Evolutionary conservation across 495 filamentous ascomycete species (phyloP).

Genomic region (Penicillium ochrochloron): DNA sequence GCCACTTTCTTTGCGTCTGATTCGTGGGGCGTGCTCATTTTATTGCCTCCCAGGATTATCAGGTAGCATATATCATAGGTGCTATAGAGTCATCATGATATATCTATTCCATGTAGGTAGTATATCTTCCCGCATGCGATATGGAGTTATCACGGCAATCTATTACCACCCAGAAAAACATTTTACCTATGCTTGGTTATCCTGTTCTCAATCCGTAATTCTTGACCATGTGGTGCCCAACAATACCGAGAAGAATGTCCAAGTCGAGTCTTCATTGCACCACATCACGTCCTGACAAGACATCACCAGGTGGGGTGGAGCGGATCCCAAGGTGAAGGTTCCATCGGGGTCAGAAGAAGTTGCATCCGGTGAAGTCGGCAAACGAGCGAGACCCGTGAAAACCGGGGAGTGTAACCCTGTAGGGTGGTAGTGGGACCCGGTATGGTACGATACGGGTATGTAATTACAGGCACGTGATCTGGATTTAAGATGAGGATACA

Average conservation of each 20-base stretch:
- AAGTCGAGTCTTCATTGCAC: not conserved
- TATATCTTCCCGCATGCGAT: not conserved
- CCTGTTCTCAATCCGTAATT: not conserved
- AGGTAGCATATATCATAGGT: not conserved
- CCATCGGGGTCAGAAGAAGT: conserved; percentile 32
- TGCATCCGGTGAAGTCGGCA: conserved; percentile 43
- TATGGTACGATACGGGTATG: conserved; percentile 25
- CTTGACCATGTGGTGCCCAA: conserved; percentile 30
- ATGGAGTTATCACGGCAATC: not conserved
- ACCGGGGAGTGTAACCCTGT: conserved; percentile 30
- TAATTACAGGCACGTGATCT: not conserved
- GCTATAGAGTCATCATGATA: not conserved
- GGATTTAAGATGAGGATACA: not conserved
- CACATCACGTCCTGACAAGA: not conserved
- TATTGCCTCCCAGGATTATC: not conserved
- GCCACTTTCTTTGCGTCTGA: conserved; percentile 8
- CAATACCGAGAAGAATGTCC: conserved; percentile 20
- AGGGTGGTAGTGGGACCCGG: conserved; percentile 29
- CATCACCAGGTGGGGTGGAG: conserved; percentile 10
- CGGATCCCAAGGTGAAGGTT: conserved; percentile 21
- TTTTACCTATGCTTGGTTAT: conserved; percentile 4
- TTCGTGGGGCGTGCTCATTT: conserved; percentile 12
- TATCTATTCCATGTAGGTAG: not conserved
- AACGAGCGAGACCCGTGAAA: conserved; percentile 13
- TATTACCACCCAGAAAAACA: not conserved